Evolutionary conservation across 2,329 filamentous ascomycete species (phyloP).

Genomic region (Diaporthe citriasiana): DNA sequence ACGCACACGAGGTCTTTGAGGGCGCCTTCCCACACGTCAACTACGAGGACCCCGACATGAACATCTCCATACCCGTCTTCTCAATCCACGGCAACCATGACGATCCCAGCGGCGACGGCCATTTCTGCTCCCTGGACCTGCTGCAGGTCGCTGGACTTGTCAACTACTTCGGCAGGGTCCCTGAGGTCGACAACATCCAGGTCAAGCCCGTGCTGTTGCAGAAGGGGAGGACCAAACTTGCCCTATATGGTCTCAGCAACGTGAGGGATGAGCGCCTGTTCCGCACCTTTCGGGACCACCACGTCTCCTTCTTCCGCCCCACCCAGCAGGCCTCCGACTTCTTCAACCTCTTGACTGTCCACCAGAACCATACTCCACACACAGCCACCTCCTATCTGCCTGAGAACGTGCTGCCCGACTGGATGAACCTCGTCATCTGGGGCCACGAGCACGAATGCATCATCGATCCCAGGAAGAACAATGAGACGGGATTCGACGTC

Average conservation of each 20-base stretch:
- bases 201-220: conserved; percentile 93
- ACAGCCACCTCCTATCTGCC: conserved; percentile 95
- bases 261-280: conserved; percentile 96
- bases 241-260: conserved; percentile 94
- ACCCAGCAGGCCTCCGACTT: conserved; percentile 85
- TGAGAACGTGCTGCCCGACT: conserved; percentile 91
- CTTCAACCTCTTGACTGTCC: conserved; percentile 96
- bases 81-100: conserved; percentile 99
- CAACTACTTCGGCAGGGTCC: conserved; percentile 95
- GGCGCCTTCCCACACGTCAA: conserved; percentile 95
- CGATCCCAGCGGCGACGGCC: conserved; percentile 95
- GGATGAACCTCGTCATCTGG: conserved; percentile 91
- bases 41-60: conserved; percentile 97
- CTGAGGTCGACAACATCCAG: conserved; percentile 92
- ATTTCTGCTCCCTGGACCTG: conserved; percentile 90
- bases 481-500: conserved; percentile 91
- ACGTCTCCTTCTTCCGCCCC: conserved; percentile 94
- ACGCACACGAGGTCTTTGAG: conserved; percentile 91
- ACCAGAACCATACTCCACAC: conserved; percentile 95
- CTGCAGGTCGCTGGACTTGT: conserved; percentile 91
- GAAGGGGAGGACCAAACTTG: conserved; percentile 93
- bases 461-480: conserved; percentile 86
- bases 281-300: conserved; percentile 91
- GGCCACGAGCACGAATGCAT: conserved; percentile 97
- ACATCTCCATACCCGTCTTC: conserved; percentile 96